These are phyloP conservation scores for Hypoxylon intermedium DNA, from an alignment of 495 filamentous ascomycete species.

Conservation along the genomic window DNA sequence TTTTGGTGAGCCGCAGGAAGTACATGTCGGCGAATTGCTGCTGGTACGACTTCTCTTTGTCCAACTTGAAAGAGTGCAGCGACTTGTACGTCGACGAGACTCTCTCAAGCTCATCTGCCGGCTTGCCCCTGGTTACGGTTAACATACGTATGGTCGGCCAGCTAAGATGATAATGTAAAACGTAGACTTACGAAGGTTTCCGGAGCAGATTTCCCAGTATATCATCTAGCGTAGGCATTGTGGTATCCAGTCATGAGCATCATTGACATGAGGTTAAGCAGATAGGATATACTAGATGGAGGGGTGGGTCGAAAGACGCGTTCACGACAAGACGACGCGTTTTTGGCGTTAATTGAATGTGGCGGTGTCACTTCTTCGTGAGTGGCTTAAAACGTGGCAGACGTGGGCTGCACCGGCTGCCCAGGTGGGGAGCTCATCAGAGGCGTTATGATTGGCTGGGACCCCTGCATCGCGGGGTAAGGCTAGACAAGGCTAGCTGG, in stretches of 20 bases:
- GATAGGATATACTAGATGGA: constrained; percentile 1
- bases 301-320: constrained; percentile 32
- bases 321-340: constrained; percentile 36
- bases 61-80: constrained; percentile 72
- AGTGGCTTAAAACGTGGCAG: constrained; percentile 20
- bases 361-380: constrained; percentile 17
- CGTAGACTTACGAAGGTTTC: constrained; percentile 46
- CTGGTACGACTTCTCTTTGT: constrained; percentile 77
- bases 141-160: constrained; percentile 12
- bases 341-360: constrained; percentile 44
- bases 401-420: neutral
- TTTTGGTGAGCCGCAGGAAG: constrained; percentile 84
- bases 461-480: constrained; percentile 36
- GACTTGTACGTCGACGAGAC: constrained; percentile 74
- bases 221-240: constrained; percentile 39
- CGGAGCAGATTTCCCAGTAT: constrained; percentile 47
- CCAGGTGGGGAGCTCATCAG: too few species aligned
- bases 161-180: neutral
- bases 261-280: neutral
- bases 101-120: constrained; percentile 49
- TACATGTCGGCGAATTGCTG: constrained; percentile 99
- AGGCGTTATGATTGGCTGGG: constrained; percentile 4
- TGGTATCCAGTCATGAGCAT: constrained; percentile 6
- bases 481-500: constrained; percentile 20
- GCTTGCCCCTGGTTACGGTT: constrained; percentile 47